Base-by-base conservation (phyloP, 768 basidiomycete genomes). In the Tulasnella calospora region DNA sequence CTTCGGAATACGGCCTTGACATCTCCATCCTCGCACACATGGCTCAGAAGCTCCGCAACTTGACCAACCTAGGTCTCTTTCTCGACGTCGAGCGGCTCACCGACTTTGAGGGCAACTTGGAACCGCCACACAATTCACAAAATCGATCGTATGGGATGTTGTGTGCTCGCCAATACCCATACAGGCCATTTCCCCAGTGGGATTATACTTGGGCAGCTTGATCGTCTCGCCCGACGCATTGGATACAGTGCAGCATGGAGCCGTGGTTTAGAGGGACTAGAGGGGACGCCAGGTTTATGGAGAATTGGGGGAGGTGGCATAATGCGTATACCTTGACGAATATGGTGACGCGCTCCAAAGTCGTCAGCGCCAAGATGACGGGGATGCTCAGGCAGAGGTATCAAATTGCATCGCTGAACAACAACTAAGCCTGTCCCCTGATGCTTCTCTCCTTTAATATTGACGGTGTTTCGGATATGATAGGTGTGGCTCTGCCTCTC, bases 351-450 rank as follows among this genome's bases (percentile, higher is more conserved):
- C 61, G 33, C 30, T 61, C 57, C 10, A 61, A 61, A 30, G 57
- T 33, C 27, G 61, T 30, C 10, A 67, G 5, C 0, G 30, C 61
- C 9, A 67, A 33, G 33, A 15, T 15, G 2, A 2, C 47, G 47
- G 47, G 47, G 6, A 6, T 23, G 4, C 6, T 9, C 46, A 98
- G 87, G 17, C 94, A 82, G 76, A 90, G 86, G 67, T 89, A 44
- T 44, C 61, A 67, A 13, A n/a, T 6, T 33, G 61, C 15, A 13
- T 27, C 13, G 61, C 19, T 23, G 17, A 51, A 51, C 15, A 51
- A 3, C 23, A 23, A 19, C 2, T 23, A 19, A 51, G 19, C 6
- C 47, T 51, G 19, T 21, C 21, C 47, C 47, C 4, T 2, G 21
- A 10, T 51, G 19, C 17, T 19, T 51, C 2, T 51, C 19, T 51